Conservation (phyloP, 2,329 filamentous ascomycete genomes). For the Aschersonia sp. region DNA sequence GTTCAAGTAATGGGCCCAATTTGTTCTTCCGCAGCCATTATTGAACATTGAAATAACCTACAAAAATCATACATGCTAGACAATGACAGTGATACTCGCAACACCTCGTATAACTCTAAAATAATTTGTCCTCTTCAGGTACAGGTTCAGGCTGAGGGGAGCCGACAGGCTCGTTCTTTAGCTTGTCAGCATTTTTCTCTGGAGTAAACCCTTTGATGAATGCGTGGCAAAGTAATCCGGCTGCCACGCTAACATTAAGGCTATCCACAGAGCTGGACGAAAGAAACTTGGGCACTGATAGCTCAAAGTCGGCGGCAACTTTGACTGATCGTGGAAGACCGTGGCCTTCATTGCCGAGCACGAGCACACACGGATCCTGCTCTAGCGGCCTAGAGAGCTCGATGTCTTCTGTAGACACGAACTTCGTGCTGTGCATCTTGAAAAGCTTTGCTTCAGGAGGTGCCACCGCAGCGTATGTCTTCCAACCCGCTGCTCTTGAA, state of each 20-base stretch:
- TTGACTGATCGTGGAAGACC: conserved; percentile 54
- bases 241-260: conserved; percentile 84
- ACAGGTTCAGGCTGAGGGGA: neutral
- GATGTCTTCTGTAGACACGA: conserved; percentile 34
- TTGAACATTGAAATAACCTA: no score
- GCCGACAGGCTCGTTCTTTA: neutral
- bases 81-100: no score
- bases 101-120: no score
- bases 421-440: conserved; percentile 22
- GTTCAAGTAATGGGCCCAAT: no score
- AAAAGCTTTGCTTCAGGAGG: conserved; percentile 21
- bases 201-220: conserved; percentile 37
- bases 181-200: neutral
- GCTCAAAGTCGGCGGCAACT: conserved; percentile 48
- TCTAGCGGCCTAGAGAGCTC: conserved; percentile 37
- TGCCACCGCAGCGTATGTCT: conserved; percentile 62
- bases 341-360: conserved; percentile 71
- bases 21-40: no score
- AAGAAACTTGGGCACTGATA: conserved; percentile 48
- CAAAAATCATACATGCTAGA: no score
- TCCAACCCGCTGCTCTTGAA: conserved; percentile 64
- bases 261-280: conserved; percentile 58
- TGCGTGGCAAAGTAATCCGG: conserved; percentile 58
- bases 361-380: conserved; percentile 56
- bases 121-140: neutral